Base-by-base conservation (phyloP, 495 filamentous ascomycete genomes). In the Neurospora pannonica region DNA sequence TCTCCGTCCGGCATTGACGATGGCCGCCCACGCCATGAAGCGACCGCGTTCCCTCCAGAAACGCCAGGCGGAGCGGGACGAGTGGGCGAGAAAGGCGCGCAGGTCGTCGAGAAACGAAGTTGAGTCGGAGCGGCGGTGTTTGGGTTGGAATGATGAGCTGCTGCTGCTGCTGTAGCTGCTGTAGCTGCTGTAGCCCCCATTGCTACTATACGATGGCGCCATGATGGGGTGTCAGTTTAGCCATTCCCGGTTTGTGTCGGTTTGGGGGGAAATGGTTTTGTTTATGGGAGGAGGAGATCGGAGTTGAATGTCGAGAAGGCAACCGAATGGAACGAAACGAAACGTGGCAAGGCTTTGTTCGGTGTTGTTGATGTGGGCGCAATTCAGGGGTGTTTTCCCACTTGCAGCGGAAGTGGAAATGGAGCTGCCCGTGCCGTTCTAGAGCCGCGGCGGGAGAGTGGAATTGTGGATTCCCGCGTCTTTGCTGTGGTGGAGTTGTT, bases 21-120 rank as follows among this genome's bases (percentile, higher is more conserved):
- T 38, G 31, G 80, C 70, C 5, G 72, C 77, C 71, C 76, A 75
- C 8, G 75, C 78, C 72, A 82, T 76, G 34, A 78, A 82, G 9
- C 81, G 77, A 38, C 85, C 82, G 43, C 77, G 81, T 48, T 81
- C 80, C 71, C 80, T 79, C 83, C 83, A 85, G 72, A 79, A 74
- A 21, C 78, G 81, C 40, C 76, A 74, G 10, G 82, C 70, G 70
- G 80, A 75, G 76, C 82, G 82, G 39, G 80, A 75, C 37, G 79
- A 77, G 31, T 77, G 77, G 67, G 76, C 80, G 34, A 82, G 62
- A 70, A 79, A 69, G 42, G 75, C 74, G 70, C 73, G 75, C 15
- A 80, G 24, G 71, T 82, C 78, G 70, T 83, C 78, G 39, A 80
- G n/a, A 19, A 77, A 73, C 5, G 81, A 81, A 19, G 72, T 78